Base-by-base conservation (phyloP, 306 rosid genomes). In the Cyclanthera cordifolia region DNA sequence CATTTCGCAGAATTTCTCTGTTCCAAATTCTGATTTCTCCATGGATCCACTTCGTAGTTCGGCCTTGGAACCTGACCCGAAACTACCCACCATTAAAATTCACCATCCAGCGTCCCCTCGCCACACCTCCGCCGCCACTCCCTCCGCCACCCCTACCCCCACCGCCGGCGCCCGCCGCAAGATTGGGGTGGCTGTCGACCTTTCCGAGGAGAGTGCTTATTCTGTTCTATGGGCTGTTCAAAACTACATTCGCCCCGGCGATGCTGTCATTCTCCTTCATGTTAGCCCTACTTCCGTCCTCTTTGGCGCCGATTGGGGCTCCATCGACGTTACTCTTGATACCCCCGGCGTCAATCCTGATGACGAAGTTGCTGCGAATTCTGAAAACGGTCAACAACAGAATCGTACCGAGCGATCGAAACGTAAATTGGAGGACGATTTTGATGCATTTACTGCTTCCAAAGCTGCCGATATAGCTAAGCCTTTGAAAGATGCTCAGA, bases 261-360 rank as follows among this genome's bases (percentile, higher is more conserved):
- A 93, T 65, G 99, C 96, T 28, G 99, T 90, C 15, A 83, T 93
- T 60, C 96, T 93, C 79, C 95, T 93, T 81, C 99, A 93, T 72
- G 99, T 93, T 20, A 90, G 99, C 85, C 87, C 95, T 6, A 93
- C 99, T 8, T 79, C 89, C 47, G 96, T 93, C 39, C 95, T 93
- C 21, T 93, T 87, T 75, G 96, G 99, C 37, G 99, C 99, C 12
- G 99, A 93, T 24, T 93, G 99, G 99, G 99, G 99, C 63, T 76
- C 96, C 43, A 82, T 84, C 50, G 95, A 90, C 76, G 82, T 83
- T 51, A 72, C 95, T 73, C 77, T 86, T 69, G 69, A 80, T 74
- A 67, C 83, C 49, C 70, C 79, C 65, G 88, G 79, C 2, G 79
- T 70, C 17, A 47, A 76, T 46, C 84, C 82, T 0, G 77, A 63